Evolutionary conservation across 352 stramenopile species (phyloP), one percentile per base, ranked within the genome.

Genomic region (Thalassiosira sp.): DNA sequence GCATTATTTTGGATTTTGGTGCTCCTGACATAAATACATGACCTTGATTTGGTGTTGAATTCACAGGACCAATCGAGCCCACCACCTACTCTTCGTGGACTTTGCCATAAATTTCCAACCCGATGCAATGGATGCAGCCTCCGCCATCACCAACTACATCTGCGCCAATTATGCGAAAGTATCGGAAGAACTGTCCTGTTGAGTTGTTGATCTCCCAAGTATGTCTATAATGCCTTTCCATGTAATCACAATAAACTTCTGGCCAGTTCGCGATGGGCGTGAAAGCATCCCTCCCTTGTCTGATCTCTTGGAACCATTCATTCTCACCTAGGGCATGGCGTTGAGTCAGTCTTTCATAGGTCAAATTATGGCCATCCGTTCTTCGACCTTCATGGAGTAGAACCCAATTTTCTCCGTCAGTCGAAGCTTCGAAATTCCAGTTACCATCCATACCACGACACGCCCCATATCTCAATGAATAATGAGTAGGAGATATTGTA

Each of bases 391-490:
- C 58, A 43, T 77, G 68, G 1, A 77, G 68, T 5, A 62, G 2
- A 8, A 63, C 33, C 68, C 68, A 77, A 22, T 66, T 52, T 40
- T 42, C 25, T 27, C 68, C 68, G 51, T 77, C 68, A 15, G 6
- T 62, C 6, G 68, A 77, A 24, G 25, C 68, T 53, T 71, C 57
- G 25, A 77, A 65, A 54, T 72, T 72, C 68, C 68, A 77, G 24
- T 75, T 56, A 1, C 58, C 60, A 33, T 58, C 33, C 59, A 77
- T 66, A 22, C 68, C 68, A 48, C 31, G 27, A 48, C 58, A 63
- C 37, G 18, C 40, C 33, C 68, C 68, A 25, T 69, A 68, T 49
- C 68, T 24, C 20, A 77, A 20, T 46, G 68, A 77, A 35, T 77
- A 77, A 54, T 77, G 59, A 20, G 59, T 57, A 0, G 66, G 66